Base-by-base conservation (phyloP, 352 stramenopile species). In the Globisporangium barbulae region DNA sequence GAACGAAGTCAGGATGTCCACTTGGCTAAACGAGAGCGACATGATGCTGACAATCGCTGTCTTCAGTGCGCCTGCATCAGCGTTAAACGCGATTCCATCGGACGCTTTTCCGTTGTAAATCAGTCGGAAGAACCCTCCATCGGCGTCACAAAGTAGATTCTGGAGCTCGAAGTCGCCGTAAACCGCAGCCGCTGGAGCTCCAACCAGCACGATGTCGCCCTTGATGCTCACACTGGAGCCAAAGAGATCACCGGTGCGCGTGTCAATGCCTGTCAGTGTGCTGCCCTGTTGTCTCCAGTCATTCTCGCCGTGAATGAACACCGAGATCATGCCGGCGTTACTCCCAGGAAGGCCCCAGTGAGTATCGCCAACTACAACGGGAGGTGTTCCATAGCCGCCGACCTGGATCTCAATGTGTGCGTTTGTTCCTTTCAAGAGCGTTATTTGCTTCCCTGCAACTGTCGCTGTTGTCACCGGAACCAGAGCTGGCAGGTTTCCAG, bases 101-200 rank as follows among this genome's bases (percentile, higher is more conserved):
- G 88, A 93, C 25, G 42, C n/a, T 25, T 79, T 78, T 7, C 79
- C 76, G 12, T 71, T 72, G 45, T 85, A 94, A n/a, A 86, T 31
- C 28, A 96, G 35, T 2, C 72, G 75, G 25, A 96, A 85, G 48
- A 76, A 89, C 0, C 88, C 88, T 12, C 72, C 81, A 47, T 92
- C 81, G 1, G 85, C 88, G n/a, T 90, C 71, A 39, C 88, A 96
- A 12, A 89, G 56, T 6, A 96, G 42, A 13, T 83, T 83, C 28
- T 94, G 83, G 13, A 74, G 74, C 65, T 94, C 88, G 31, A 82
- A 88, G 64, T 90, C 83, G 12, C 83, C 85, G 35, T 85, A 93
- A 15, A 88, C 76, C 3, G 83, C 75, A 22, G 83, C 83, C 7
- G 73, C 69, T 45, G 87, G 87, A 13, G 87, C 85, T 0, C 87